Evolutionary conservation across 805 yeast genomes (phyloP).

Genomic region (Saccharomycopsis oosterbeekiorum): DNA sequence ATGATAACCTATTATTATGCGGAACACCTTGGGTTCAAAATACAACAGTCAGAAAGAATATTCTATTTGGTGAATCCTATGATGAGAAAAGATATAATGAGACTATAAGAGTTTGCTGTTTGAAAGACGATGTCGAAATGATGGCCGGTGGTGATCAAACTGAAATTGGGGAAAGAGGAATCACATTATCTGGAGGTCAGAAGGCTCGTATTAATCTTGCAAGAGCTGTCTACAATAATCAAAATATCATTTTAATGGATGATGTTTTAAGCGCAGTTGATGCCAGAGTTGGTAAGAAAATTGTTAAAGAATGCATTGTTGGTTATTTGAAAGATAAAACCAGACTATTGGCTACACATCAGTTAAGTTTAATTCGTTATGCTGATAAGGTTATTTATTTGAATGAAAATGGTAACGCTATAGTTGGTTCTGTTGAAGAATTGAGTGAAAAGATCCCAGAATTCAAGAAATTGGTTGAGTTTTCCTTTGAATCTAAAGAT

Average conservation of each 20-base stretch:
- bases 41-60: constrained; percentile 58
- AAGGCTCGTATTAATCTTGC: constrained; percentile 63
- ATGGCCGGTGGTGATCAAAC: constrained; percentile 61
- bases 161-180: constrained; percentile 67
- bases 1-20: constrained; percentile 42
- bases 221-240: constrained; percentile 53
- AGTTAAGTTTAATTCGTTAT: constrained; percentile 47
- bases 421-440: constrained; percentile 42
- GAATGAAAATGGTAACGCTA: constrained; percentile 39
- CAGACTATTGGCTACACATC: constrained; percentile 67
- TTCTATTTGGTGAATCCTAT: constrained; percentile 43
- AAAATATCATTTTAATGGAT: constrained; percentile 52
- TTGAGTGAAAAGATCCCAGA: constrained; percentile 30
- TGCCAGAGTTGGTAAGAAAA: constrained; percentile 64
- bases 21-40: constrained; percentile 63
- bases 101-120: constrained; percentile 51
- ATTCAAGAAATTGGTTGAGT: constrained; percentile 38
- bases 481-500: constrained; percentile 23
- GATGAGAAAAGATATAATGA: constrained; percentile 40
- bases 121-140: constrained; percentile 45
- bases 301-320: constrained; percentile 47
- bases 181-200: constrained; percentile 70
- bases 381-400: constrained; percentile 58
- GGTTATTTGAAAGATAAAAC: constrained; percentile 45
- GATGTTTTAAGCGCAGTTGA: constrained; percentile 71